Evolutionary conservation across 2,329 filamentous ascomycete genomes (phyloP).

Genomic region (Arthrinium phaeospermum): DNA sequence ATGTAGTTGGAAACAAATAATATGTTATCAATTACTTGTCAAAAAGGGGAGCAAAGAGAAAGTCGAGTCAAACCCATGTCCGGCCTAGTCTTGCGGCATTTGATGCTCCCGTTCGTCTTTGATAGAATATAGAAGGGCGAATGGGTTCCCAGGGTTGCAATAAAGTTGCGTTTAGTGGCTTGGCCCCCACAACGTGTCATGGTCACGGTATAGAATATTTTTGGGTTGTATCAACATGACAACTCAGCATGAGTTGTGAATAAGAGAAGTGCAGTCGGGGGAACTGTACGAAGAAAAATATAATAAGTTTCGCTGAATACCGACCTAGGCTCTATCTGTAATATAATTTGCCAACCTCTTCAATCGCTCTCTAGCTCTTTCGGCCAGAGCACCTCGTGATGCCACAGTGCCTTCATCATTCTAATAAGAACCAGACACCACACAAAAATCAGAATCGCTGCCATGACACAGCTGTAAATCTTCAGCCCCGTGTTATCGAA

Average conservation of each 20-base stretch:
- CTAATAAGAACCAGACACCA: conserved; percentile 72
- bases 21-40: too few relatives aligned
- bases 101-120: not conserved
- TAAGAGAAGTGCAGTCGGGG: not conserved
- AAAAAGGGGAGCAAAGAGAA: too few relatives aligned
- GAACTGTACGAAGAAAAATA: not conserved
- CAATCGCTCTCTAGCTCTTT: conserved; percentile 54
- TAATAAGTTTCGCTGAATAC: not conserved
- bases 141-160: not conserved
- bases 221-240: not conserved
- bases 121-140: not conserved
- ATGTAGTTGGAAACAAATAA: too few relatives aligned
- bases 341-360: not conserved
- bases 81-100: not conserved
- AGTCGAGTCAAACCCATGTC: not conserved
- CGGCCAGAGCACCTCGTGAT: conserved; percentile 77
- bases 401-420: conserved; percentile 73
- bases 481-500: conserved; percentile 65
- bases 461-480: conserved; percentile 72
- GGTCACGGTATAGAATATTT: not conserved
- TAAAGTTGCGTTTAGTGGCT: not conserved
- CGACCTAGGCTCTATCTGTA: not conserved
- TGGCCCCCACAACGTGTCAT: not conserved
- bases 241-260: not conserved
- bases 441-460: conserved; percentile 66